Conservation (phyloP, 768 basidiomycete species). For the Pleurotus platypus region DNA sequence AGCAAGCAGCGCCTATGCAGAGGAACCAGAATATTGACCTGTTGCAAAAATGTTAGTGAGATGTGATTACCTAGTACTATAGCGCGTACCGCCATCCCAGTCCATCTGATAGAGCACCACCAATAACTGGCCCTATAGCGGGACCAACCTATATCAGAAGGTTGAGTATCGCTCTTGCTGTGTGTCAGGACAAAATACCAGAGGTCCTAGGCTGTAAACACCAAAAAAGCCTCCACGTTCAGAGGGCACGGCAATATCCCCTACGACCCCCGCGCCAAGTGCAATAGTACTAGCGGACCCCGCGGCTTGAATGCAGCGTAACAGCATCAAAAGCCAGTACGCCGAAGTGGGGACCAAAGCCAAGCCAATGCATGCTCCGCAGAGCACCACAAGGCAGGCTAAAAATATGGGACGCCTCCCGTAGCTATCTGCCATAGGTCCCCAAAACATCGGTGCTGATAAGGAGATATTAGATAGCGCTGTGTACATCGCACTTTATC, state of each 20-base stretch:
- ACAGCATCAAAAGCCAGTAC: conserved; percentile 79
- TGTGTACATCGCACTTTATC: too few species aligned
- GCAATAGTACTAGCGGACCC: conserved; percentile 80
- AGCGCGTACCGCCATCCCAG: conserved; percentile 58
- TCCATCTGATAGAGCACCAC: conserved; percentile 52
- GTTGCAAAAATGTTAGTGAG: not conserved
- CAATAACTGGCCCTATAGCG: conserved; percentile 54
- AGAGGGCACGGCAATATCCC: conserved; percentile 67
- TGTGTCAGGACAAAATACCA: conserved; percentile 29
- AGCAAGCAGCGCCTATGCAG: conserved; percentile 40
- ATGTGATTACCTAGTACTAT: not conserved
- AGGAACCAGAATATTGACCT: conserved; percentile 65
- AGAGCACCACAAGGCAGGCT: conserved; percentile 58
- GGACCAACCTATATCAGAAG: conserved; percentile 47
- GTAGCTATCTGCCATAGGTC: conserved; percentile 60
- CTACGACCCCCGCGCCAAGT: conserved; percentile 71
- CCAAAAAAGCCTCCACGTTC: conserved; percentile 79
- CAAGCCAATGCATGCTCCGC: conserved; percentile 62
- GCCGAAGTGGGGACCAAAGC: conserved; percentile 48
- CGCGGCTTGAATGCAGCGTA: conserved; percentile 74
- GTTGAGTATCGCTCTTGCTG: conserved; percentile 7
- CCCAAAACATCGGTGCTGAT: conserved; percentile 65
- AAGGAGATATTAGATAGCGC: too few species aligned
- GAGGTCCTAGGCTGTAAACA: conserved; percentile 58
- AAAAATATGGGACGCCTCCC: conserved; percentile 65